A percentile compares a stretch with the other conserved stretches of the same genome.
Conservation (phyloP, 2,329 filamentous ascomycete genomes). For the Akanthomyces uredinophilus region DNA sequence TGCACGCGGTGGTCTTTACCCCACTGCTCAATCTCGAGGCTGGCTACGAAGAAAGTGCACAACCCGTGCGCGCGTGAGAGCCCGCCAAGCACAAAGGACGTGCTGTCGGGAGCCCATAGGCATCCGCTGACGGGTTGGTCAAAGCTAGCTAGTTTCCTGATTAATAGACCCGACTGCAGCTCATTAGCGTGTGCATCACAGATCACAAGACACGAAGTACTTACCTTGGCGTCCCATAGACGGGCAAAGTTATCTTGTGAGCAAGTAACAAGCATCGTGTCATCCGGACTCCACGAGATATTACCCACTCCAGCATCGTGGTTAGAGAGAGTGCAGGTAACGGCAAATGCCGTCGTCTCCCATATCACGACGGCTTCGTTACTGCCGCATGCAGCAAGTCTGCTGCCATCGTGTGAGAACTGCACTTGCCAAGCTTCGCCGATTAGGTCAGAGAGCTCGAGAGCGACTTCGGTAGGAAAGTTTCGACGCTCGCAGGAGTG, state of each 20-base stretch:
- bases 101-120: conserved; percentile 78
- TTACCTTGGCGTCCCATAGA: conserved; percentile 68
- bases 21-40: conserved; percentile 61
- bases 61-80: conserved; percentile 64
- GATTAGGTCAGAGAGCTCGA: conserved; percentile 66
- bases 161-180: conserved; percentile 54
- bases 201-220: conserved; percentile 22
- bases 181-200: conserved; percentile 18
- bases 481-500: conserved; percentile 75
- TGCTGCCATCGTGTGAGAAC: conserved; percentile 83
- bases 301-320: conserved; percentile 72
- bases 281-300: conserved; percentile 87
- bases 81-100: conserved; percentile 73
- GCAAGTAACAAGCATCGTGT: conserved; percentile 79
- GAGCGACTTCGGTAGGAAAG: conserved; percentile 68
- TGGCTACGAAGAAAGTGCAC: conserved; percentile 64
- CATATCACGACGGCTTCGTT: conserved; percentile 76
- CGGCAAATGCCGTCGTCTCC: conserved; percentile 64
- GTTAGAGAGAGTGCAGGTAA: conserved; percentile 57
- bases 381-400: conserved; percentile 75
- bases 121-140: conserved; percentile 83
- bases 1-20: conserved; percentile 69
- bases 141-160: conserved; percentile 64
- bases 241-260: conserved; percentile 67
- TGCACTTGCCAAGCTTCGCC: conserved; percentile 89